Evolutionary conservation across 495 filamentous ascomycete species (phyloP), one percentile per base, ranked within the genome.

Genomic region (Xylona heveae): DNA sequence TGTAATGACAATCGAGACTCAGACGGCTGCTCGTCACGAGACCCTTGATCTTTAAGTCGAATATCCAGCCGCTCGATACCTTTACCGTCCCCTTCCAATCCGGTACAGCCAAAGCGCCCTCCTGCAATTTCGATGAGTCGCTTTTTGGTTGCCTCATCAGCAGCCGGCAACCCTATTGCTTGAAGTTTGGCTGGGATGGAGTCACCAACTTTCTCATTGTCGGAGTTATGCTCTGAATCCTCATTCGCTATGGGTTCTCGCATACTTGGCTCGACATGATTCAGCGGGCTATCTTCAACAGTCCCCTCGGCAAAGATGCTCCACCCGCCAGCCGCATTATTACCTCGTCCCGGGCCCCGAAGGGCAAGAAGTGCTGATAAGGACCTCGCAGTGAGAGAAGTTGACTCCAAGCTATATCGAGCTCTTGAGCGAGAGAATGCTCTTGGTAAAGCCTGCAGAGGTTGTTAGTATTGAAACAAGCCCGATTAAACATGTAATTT

Each of bases 271-370:
- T 50, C 14, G 40, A 58, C 47, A 18, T 59, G 52, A 31, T 72
- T 65, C 27, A 80, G 38, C 15, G 70, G 71, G 16, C 58, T 68
- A 28, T 64, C 63, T 30, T 61, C 63, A 13, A 61, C 40, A 14
- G 55, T 64, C 19, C 67, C 63, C 34, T 76, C 71, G 3, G 71
- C 66, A 41, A 88, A 92, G 3, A 81, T 60, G 32, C 73, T 64
- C 64, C 78, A 92, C 6, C 74, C 79, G 1, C 79, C 81, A 5
- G 64, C 66, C 2, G 78, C 72, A 3, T 59, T 57, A 40, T 74
- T 77, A 6, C 61, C 70, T 15, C 74, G 57, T 0, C 67, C 74
- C 0, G 68, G 50, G 4, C 82, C 81, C 2, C 77, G 61, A 13
- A 72, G 54, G 3, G 62, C 53, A 1, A 80, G 48, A 33, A 90